A percentile compares a stretch with the other conserved stretches of the same genome.
phyloP scores from a whole-genome alignment of 768 basidiomycete species.

The Pleurotus eryngii region DNA sequence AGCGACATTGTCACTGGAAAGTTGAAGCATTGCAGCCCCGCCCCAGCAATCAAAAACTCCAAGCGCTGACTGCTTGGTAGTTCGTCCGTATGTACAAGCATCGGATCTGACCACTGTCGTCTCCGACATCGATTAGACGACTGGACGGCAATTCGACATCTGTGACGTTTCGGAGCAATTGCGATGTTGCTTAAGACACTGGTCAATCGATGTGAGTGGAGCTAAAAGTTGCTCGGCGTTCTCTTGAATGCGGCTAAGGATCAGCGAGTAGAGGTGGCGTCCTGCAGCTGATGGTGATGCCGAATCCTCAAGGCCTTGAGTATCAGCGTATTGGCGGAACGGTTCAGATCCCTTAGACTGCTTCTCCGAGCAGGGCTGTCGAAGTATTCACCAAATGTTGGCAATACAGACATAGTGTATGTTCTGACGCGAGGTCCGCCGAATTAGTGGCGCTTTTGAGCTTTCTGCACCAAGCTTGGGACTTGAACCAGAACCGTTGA shows the following conservation, averaged over 20 bases:
- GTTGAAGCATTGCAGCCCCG: neutral
- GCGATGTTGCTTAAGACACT: too few relatives aligned
- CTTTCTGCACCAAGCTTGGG: too few relatives aligned
- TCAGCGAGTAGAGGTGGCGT: neutral
- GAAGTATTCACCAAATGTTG: too few relatives aligned
- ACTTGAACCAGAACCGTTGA: too few relatives aligned
- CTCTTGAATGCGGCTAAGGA: neutral
- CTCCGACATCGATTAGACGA: neutral
- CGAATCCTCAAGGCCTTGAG: too few relatives aligned
- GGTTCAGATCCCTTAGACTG: too few relatives aligned
- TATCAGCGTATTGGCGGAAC: too few relatives aligned
- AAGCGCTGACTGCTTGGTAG: neutral
- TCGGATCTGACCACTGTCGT: neutral
- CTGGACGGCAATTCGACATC: neutral
- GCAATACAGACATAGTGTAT: too few relatives aligned
- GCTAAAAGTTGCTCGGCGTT: neutral
- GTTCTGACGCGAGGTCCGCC: too few relatives aligned
- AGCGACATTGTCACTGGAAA: neutral
- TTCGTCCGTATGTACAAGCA: neutral
- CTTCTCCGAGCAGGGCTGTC: too few relatives aligned
- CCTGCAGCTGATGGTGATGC: neutral
- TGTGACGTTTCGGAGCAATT: neutral
- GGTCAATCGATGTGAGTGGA: too few relatives aligned
- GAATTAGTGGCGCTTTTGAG: too few relatives aligned
- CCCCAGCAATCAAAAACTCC: slow-evolving; percentile 1